Conservation (phyloP, 495 filamentous ascomycete genomes). For the Chlorociboria aeruginascens region DNA sequence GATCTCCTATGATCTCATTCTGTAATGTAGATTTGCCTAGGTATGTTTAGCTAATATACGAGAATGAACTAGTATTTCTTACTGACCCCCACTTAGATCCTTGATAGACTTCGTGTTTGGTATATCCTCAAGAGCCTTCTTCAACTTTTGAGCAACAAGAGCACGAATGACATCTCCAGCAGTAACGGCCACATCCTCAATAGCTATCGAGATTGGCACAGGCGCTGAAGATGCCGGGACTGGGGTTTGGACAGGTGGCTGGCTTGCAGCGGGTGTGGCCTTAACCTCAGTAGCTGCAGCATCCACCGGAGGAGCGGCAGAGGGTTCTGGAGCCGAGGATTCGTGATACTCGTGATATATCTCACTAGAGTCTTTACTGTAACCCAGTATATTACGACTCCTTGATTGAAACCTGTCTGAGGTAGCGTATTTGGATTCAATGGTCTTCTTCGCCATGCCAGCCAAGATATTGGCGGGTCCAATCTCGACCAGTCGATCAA, state of each 20-base stretch:
- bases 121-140: background rate
- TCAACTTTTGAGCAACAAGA: conserved; percentile 3
- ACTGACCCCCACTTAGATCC: background rate
- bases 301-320: background rate
- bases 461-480: background rate
- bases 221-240: background rate
- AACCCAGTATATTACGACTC: background rate
- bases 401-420: background rate
- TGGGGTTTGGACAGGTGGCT: background rate
- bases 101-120: background rate
- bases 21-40: conserved; percentile 86
- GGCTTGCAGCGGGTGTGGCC: background rate
- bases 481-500: conserved; percentile 1
- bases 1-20: conserved; percentile 85
- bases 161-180: background rate
- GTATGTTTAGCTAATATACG: background rate
- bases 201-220: background rate
- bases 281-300: background rate
- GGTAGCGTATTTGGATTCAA: background rate
- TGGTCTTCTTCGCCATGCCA: background rate
- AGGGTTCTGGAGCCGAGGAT: background rate
- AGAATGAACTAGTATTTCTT: background rate
- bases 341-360: conserved; percentile 1
- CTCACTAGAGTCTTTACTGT: background rate
- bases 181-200: background rate